Evolutionary conservation across 208 protist species (phyloP).

Genomic region (Leishmania tropica): DNA sequence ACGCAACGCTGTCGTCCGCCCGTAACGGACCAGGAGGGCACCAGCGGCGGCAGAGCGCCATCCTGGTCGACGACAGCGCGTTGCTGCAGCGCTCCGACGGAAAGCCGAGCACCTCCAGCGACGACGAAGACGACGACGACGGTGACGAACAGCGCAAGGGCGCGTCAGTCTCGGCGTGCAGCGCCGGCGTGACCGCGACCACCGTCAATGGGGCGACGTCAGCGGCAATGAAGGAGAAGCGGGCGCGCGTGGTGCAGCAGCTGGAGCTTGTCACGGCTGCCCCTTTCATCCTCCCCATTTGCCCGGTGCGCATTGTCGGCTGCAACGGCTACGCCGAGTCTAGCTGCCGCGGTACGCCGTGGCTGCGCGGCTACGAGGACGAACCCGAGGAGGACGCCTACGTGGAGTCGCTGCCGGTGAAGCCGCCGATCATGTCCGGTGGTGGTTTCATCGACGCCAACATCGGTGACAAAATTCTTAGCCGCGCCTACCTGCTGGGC

Average conservation of each 20-base stretch:
- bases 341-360: conserved; percentile 53
- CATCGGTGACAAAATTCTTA: conserved; percentile 52
- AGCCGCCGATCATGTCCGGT: conserved; percentile 48
- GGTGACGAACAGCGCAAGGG: not conserved
- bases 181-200: not conserved
- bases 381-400: conserved; percentile 57
- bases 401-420: conserved; percentile 41
- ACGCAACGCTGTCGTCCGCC: conserved; percentile 11
- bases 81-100: not conserved
- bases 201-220: conserved; percentile 13
- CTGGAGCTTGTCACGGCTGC: conserved; percentile 31
- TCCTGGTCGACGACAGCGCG: conserved; percentile 4
- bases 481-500: conserved; percentile 41
- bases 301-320: conserved; percentile 55
- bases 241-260: conserved; percentile 25
- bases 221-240: conserved; percentile 6
- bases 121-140: conserved; percentile 10
- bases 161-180: not conserved
- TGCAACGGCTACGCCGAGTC: conserved; percentile 43
- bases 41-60: conserved; percentile 13
- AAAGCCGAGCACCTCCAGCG: not conserved
- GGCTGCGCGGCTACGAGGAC: conserved; percentile 54
- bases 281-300: conserved; percentile 45
- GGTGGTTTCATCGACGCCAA: conserved; percentile 47
- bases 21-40: not conserved